Base-by-base conservation (phyloP, 1,139 yeast genomes). In the Hemisphaericaspora lyxosophila region DNA sequence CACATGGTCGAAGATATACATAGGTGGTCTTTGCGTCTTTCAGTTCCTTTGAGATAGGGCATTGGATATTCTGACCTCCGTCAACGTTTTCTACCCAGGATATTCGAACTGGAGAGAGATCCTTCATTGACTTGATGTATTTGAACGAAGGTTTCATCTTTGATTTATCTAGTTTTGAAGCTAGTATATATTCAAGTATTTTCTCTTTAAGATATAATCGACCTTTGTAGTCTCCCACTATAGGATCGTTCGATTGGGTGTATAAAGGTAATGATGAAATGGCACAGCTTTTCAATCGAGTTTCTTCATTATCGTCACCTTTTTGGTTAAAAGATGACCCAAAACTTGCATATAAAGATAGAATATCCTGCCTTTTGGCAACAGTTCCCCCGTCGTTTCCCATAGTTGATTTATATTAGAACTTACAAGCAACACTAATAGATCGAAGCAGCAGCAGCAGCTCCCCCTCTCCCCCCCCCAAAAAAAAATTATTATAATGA, bases 211-310 rank as follows among this genome's bases (percentile, higher is more conserved):
- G 76, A 56, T 77, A 85, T n/a, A 89, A 52, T 25, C 67, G 58
- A 0, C 97, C 97, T 42, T 64, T 64, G 54, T 70, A 83, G 59
- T 88, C 96, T 22, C 89, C 77, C 5, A 84, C 86, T 3, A 87
- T 64, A 4, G 61, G 86, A 7, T 41, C 44, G 8, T 40, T 41
- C 17, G 42, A 42, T 12, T 22, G 17, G 11, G 42, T 42, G 33
- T 47, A 35, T 7, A 70, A 46, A 1, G 67, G 59, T 11, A 60
- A 50, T 7, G 62, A 54, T 2, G 70, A 55, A 15, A 67, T 35
- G 12, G 55, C 52, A 45, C 75, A 70, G 8, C 43, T 43, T 5
- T 48, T 43, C 11, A 45, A 40, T 14, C 43, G 33, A 3, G 47
- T 36, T 13, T 37, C 38, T 15, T 41, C 43, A 16, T 43, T 44